Percentiles rank a stretch among this genome's conserved stretches.
Evolutionary conservation across 2,329 filamentous ascomycete genomes (phyloP).

Genomic region (Cordyceps cicadae): DNA sequence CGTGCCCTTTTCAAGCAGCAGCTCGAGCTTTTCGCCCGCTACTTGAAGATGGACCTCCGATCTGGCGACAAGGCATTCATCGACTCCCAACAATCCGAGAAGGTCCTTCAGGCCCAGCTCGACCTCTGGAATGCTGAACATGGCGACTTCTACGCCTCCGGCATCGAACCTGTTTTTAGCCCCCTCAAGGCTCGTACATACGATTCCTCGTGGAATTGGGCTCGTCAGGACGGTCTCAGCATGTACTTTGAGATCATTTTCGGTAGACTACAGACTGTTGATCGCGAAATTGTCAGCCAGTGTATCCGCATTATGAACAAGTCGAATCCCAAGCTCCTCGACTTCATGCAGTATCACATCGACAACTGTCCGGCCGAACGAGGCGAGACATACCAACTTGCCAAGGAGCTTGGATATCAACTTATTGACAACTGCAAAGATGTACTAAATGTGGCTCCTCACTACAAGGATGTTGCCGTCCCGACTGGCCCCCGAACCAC

Average conservation of each 20-base stretch:
- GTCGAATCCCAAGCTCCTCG: slow-evolving; percentile 87
- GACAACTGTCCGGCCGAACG: slow-evolving; percentile 96
- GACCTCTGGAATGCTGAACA: slow-evolving; percentile 95
- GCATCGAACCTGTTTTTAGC: slow-evolving; percentile 91
- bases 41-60: slow-evolving; percentile 93
- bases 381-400: slow-evolving; percentile 95
- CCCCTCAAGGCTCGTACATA: slow-evolving; percentile 90
- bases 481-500: slow-evolving; percentile 88
- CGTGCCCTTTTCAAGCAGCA: slow-evolving; percentile 96
- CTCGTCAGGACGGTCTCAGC: slow-evolving; percentile 87
- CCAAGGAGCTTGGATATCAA: slow-evolving; percentile 85
- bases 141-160: slow-evolving; percentile 89
- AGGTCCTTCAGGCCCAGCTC: slow-evolving; percentile 82
- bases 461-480: slow-evolving; percentile 91
- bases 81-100: slow-evolving; percentile 73
- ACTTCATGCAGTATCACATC: slow-evolving; percentile 99
- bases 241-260: slow-evolving; percentile 99
- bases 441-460: slow-evolving; percentile 71
- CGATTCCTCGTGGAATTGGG: slow-evolving; percentile 99
- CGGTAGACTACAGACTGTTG: slow-evolving; percentile 81
- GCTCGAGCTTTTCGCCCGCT: slow-evolving; percentile 86
- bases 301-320: slow-evolving; percentile 99
- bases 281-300: slow-evolving; percentile 95
- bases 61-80: slow-evolving; percentile 93
- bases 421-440: slow-evolving; percentile 98